phyloP scores from a whole-genome alignment of 495 filamentous ascomycete species.

The Neurospora discreta region DNA sequence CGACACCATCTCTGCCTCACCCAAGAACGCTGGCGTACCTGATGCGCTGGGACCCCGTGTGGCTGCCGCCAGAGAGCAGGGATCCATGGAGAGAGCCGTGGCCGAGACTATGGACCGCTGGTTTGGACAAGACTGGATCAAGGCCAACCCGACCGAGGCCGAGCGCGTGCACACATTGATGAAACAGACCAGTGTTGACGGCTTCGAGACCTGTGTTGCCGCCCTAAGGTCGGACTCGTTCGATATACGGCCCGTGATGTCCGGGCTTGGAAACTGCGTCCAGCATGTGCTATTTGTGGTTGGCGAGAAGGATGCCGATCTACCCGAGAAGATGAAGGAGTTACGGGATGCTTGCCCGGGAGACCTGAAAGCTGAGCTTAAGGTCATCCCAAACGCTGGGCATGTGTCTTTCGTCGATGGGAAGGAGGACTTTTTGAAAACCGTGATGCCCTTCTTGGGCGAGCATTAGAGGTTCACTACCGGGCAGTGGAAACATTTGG shows the following conservation, averaged over 20 bases:
- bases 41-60: conserved; percentile 18
- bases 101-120: conserved; percentile 20
- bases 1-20: conserved; percentile 18
- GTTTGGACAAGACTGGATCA: conserved; percentile 20
- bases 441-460: not conserved
- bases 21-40: conserved; percentile 9
- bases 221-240: conserved; percentile 18
- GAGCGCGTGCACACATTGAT: conserved; percentile 16
- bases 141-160: conserved; percentile 18
- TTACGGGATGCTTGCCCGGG: conserved; percentile 5
- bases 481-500: not conserved
- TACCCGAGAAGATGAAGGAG: conserved; percentile 16
- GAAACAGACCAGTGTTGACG: conserved; percentile 19
- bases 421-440: conserved; percentile 8
- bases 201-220: conserved; percentile 23
- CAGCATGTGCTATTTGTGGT: conserved; percentile 18
- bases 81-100: conserved; percentile 11
- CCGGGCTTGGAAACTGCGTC: conserved; percentile 9
- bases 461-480: not conserved
- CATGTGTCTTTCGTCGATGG: conserved; percentile 18
- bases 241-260: conserved; percentile 12
- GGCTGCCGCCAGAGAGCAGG: conserved; percentile 11
- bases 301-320: conserved; percentile 21
- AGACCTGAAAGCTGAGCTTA: conserved; percentile 1
- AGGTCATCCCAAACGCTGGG: conserved; percentile 14